Evolutionary conservation across 1,139 yeast genomes (phyloP).

Genomic region (Candida pseudocylindracea): DNA sequence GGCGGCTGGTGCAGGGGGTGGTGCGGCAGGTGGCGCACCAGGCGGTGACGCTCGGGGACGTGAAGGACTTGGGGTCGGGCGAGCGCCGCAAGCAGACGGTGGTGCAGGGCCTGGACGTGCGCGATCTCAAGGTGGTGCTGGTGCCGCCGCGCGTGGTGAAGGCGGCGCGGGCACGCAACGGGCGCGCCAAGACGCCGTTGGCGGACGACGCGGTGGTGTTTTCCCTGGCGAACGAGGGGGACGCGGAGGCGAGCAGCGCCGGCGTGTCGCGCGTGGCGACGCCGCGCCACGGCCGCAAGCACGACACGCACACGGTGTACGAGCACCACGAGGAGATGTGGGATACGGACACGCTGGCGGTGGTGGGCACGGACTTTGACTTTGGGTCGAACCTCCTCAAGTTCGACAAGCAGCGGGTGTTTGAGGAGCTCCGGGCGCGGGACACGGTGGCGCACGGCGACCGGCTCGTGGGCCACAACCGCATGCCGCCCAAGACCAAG

Average conservation of each 20-base stretch:
- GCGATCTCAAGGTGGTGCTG: slow-evolving; percentile 26
- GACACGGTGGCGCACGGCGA: slow-evolving; percentile 40
- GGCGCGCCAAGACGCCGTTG: slow-evolving; percentile 1
- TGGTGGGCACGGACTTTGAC: slow-evolving; percentile 38
- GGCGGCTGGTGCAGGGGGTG: slow-evolving; percentile 19
- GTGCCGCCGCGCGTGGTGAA: slow-evolving; percentile 11
- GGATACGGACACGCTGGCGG: no score
- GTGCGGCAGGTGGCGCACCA: slow-evolving; percentile 20
- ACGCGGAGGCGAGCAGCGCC: slow-evolving; percentile 1
- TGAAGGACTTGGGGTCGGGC: slow-evolving; percentile 11
- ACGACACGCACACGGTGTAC: no score
- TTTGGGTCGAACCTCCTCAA: slow-evolving; percentile 63
- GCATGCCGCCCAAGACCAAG: slow-evolving; percentile 19
- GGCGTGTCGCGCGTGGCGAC: slow-evolving; percentile 25
- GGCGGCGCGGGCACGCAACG: slow-evolving; percentile 1
- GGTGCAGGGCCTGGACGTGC: slow-evolving; percentile 4
- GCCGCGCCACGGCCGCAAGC: slow-evolving; percentile 6
- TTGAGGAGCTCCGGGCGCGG: slow-evolving; percentile 46
- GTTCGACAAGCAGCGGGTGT: slow-evolving; percentile 66
- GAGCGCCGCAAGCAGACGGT: slow-evolving; percentile 2
- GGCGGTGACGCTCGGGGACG: slow-evolving; percentile 14
- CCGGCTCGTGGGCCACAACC: slow-evolving; percentile 62
- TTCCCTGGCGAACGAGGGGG: slow-evolving; percentile 1
- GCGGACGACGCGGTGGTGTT: slow-evolving; percentile 11
- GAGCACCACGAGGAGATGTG: no score